Evolutionary conservation across 2,329 filamentous ascomycete species (phyloP).

Genomic region (Tolypocladium pustulatum): DNA sequence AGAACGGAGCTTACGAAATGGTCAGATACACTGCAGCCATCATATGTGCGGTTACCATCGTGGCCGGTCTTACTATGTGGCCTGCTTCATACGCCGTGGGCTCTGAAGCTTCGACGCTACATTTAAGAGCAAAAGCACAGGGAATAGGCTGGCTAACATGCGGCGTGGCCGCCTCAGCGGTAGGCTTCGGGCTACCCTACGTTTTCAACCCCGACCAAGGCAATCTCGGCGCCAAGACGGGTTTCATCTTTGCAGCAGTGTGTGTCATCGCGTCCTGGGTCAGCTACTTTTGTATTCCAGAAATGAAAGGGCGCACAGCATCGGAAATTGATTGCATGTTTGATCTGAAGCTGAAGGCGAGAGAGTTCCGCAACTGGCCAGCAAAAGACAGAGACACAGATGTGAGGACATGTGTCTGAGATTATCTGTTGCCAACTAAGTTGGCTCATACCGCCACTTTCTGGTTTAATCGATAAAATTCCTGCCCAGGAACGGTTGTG

Average conservation of each 20-base stretch:
- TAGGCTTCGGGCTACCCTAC: background rate
- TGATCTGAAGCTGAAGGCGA: background rate
- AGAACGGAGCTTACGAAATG: too few relatives aligned
- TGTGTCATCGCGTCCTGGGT: background rate
- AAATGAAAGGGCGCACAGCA: background rate
- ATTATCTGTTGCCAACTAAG: too few relatives aligned
- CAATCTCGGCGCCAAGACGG: background rate
- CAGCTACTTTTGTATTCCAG: background rate
- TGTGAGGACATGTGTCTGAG: too few relatives aligned
- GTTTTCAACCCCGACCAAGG: background rate
- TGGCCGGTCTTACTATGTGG: background rate
- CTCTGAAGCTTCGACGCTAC: background rate
- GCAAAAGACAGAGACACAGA: background rate
- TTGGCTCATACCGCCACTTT: too few relatives aligned
- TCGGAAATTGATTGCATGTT: background rate
- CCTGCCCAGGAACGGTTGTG: too few relatives aligned
- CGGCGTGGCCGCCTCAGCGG: background rate
- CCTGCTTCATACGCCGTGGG: background rate
- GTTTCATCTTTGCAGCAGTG: background rate
- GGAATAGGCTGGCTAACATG: background rate
- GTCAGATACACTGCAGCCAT: background rate
- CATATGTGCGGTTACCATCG: background rate
- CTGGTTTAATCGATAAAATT: too few relatives aligned
- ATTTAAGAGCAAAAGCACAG: background rate
- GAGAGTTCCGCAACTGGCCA: background rate